Base-by-base conservation (phyloP, 768 basidiomycete genomes). In the Collybia sp. region DNA sequence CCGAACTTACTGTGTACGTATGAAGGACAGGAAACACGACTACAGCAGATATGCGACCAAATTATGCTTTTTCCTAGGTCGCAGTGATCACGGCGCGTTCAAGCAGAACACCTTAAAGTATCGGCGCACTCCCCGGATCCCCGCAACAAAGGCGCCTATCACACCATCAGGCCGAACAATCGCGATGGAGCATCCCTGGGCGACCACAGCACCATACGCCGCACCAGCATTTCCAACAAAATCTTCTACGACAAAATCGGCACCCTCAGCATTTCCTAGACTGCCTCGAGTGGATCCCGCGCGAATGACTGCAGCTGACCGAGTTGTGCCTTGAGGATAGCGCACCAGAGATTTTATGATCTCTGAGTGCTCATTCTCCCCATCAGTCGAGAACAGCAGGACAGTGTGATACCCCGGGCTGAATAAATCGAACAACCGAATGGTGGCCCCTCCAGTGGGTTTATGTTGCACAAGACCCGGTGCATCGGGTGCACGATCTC, bases 131-230 rank as follows among this genome's bases (percentile, higher is more conserved):
- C 69, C 63, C 5, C 58, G 53, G 8, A 49, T 46, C 12, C 62
- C 65, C 16, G 56, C 55, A 13, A 67, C 66, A 30, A 71, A 58
- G 3, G 68, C 71, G 13, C 75, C 76, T 5, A 72, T 59, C 10
- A 69, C 63, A 12, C 69, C 72, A 51, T 78, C 76, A 0, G 75
- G 76, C n/a, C 76, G 55, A 12, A 75, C 58, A 18, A 71, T 60
- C 1, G 66, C 64, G 10, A 71, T 57, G 34, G 52, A 58, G 8
- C 25, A 25, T 15, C 57, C 60, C 41, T 53, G 67, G 15, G 61
- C 61, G 20, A 62, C 63, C 6, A 48, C 47, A 10, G 57, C 57
- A 45, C 61, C 54, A 59, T 77, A 77, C 0, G 63, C 63, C 2
- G 53, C 53, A 48, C 70, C 65, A 0, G 76, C 73, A 40, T 71